These are phyloP conservation scores for Plicaturopsis crispa DNA, from an alignment of 768 basidiomycete species.

Conservation along the genomic window DNA sequence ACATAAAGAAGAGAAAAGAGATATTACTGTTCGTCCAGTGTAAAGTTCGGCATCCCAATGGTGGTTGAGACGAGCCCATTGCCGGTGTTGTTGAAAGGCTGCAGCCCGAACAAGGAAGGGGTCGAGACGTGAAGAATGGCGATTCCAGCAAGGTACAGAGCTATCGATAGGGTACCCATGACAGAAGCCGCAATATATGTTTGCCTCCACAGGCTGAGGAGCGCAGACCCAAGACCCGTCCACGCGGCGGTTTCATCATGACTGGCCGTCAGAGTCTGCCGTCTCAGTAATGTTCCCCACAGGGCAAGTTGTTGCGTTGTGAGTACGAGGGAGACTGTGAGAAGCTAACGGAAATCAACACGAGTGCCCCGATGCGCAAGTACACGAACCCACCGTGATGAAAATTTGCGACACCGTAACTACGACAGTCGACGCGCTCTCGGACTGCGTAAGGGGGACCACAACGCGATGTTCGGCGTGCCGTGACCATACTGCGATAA, in stretches of 20 bases:
- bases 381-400: background rate
- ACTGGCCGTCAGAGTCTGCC: constrained; percentile 11
- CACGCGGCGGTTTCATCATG: constrained; percentile 15
- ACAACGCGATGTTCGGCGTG: constrained; percentile 2
- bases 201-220: constrained; percentile 13
- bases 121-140: constrained; percentile 16
- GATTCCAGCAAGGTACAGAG: constrained; percentile 12
- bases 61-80: background rate
- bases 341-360: constrained; percentile 9
- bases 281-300: constrained; percentile 2
- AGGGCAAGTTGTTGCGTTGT: constrained; percentile 10
- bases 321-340: constrained; percentile 10
- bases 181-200: constrained; percentile 8
- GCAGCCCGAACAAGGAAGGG: constrained; percentile 13
- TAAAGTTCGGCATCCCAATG: constrained; percentile 2
- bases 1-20: no score
- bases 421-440: background rate
- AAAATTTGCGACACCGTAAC: background rate
- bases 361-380: background rate
- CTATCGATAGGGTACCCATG: background rate
- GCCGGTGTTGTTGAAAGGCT: constrained; percentile 9
- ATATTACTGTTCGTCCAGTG: no score
- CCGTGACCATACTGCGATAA: constrained; percentile 1
- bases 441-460: background rate
- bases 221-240: constrained; percentile 16